These are phyloP conservation scores for Cordyceps tenuipes DNA, from an alignment of 2,329 filamentous ascomycete genomes.

Conservation along the genomic window DNA sequence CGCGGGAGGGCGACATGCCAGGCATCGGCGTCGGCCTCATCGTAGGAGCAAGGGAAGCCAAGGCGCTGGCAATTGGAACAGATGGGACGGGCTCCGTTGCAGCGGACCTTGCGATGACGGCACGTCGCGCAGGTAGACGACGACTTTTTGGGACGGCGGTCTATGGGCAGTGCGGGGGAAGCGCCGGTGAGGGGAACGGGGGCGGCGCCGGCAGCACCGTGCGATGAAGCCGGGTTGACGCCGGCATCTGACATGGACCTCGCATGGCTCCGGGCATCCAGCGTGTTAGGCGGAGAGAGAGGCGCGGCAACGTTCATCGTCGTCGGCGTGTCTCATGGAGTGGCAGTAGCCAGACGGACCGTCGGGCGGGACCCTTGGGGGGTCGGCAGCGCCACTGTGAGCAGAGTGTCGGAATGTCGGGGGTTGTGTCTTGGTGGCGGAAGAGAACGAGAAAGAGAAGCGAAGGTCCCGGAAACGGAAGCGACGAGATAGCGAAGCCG, in stretches of 20 bases:
- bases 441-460: not conserved
- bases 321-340: conserved; percentile 9
- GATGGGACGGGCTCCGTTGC: conserved; percentile 43
- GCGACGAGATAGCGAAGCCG: not conserved
- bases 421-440: not conserved
- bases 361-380: not conserved
- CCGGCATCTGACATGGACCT: conserved; percentile 6
- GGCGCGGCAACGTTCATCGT: conserved; percentile 5
- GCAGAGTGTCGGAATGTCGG: conserved; percentile 7
- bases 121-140: conserved; percentile 46
- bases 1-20: conserved; percentile 39
- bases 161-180: conserved; percentile 1
- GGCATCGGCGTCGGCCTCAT: conserved; percentile 35
- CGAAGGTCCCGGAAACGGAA: not conserved
- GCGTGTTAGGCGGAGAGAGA: conserved; percentile 3
- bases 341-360: conserved; percentile 1
- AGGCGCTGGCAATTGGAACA: conserved; percentile 53
- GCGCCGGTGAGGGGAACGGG: not conserved
- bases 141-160: conserved; percentile 32
- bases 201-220: not conserved
- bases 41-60: conserved; percentile 49
- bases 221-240: not conserved
- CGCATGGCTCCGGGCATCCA: conserved; percentile 3
- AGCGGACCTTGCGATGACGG: conserved; percentile 49
- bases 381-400: conserved; percentile 7